These are phyloP conservation scores for Boletellus ananiceps DNA, from an alignment of 768 basidiomycete genomes.

Conservation along the genomic window DNA sequence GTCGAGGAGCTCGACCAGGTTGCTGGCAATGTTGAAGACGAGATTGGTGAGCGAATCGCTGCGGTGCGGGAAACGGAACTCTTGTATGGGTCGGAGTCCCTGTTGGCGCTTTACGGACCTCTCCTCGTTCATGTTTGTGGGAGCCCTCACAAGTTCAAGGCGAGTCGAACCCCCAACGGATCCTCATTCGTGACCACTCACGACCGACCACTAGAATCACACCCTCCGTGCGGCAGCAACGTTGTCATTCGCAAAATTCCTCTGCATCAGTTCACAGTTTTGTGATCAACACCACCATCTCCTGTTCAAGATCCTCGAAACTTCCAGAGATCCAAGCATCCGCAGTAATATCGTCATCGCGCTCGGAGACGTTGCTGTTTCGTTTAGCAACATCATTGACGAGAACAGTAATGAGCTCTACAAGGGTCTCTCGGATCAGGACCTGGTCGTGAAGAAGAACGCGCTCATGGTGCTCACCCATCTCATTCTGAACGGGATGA, in stretches of 20 bases:
- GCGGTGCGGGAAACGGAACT: slow-evolving; percentile 82
- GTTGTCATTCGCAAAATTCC: slow-evolving; percentile 89
- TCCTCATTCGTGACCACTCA: slow-evolving; percentile 6
- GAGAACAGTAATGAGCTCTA: slow-evolving; percentile 96
- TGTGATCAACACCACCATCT: slow-evolving; percentile 87
- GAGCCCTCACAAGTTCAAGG: slow-evolving; percentile 89
- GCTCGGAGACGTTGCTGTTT: slow-evolving; percentile 94
- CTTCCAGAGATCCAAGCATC: slow-evolving; percentile 83
- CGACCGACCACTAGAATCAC: slow-evolving; percentile 54
- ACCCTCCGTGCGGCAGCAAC: slow-evolving; percentile 84
- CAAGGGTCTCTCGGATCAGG: slow-evolving; percentile 83
- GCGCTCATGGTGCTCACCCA: slow-evolving; percentile 98
- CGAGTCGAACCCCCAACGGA: slow-evolving; percentile 20
- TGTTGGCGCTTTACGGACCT: slow-evolving; percentile 83
- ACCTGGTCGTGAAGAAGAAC: slow-evolving; percentile 95
- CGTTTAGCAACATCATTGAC: slow-evolving; percentile 95
- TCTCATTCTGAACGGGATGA: slow-evolving; percentile 96
- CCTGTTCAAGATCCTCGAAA: slow-evolving; percentile 92
- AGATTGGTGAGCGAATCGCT: slow-evolving; percentile 90
- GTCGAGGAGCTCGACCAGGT: slow-evolving; percentile 94
- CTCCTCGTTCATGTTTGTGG: slow-evolving; percentile 89
- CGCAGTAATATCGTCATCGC: slow-evolving; percentile 97
- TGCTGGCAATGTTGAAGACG: slow-evolving; percentile 95
- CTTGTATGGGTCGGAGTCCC: slow-evolving; percentile 74
- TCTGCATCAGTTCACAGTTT: slow-evolving; percentile 91